These are phyloP conservation scores for Termitomyces sp. DNA, from an alignment of 768 basidiomycete genomes.

Conservation along the genomic window DNA sequence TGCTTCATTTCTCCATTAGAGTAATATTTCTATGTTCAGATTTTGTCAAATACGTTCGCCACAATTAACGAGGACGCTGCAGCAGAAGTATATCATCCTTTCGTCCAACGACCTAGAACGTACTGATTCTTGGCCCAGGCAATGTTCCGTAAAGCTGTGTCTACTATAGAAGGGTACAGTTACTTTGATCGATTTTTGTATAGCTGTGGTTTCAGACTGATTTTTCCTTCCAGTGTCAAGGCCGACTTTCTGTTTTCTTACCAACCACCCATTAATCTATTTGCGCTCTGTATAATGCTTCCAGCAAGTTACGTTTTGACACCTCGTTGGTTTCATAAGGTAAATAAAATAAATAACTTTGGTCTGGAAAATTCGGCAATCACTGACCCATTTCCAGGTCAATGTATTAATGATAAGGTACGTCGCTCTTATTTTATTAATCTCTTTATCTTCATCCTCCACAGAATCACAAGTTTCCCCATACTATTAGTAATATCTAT, in stretches of 20 bases:
- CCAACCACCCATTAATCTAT: constrained; percentile 86
- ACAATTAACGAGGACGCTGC: constrained; percentile 90
- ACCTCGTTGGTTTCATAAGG: constrained; percentile 98
- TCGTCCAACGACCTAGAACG: not conserved
- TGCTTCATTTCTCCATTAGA: not conserved
- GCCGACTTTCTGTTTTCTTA: constrained; percentile 92
- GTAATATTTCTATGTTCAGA: constrained; percentile 37
- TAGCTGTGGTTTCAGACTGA: not conserved
- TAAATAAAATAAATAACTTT: constrained; percentile 19
- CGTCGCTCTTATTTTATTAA: not conserved
- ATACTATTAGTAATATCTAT: constrained; percentile 73
- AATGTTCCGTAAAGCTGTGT: constrained; percentile 92
- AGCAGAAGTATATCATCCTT: constrained; percentile 60
- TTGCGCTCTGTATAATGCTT: constrained; percentile 83
- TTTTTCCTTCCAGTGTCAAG: constrained; percentile 50
- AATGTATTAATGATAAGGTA: constrained; percentile 87
- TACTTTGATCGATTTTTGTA: not conserved
- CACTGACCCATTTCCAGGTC: constrained; percentile 38
- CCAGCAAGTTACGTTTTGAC: constrained; percentile 81
- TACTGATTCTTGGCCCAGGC: constrained; percentile 42
- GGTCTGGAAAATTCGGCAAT: not conserved
- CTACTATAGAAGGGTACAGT: constrained; percentile 84
- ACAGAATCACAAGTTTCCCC: constrained; percentile 77
- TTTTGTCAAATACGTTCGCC: constrained; percentile 92
- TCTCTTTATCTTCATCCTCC: not conserved